Evolutionary conservation across 2,329 filamentous ascomycete genomes (phyloP).

Genomic region (Leptographium procerum): DNA sequence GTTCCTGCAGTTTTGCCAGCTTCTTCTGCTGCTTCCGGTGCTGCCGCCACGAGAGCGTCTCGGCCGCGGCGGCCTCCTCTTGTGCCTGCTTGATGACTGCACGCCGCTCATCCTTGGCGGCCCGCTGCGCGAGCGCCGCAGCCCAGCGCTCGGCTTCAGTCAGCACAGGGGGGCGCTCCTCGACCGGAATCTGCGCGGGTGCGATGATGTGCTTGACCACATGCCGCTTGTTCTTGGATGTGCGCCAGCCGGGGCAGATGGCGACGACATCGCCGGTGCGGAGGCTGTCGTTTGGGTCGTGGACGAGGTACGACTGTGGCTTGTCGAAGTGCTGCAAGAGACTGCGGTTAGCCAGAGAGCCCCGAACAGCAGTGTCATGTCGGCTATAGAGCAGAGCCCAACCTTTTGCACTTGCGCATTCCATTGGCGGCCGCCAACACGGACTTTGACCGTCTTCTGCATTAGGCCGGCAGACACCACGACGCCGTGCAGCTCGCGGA

Average conservation of each 20-base stretch:
- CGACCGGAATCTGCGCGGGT: conserved; percentile 50
- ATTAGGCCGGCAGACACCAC: conserved; percentile 70
- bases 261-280: conserved; percentile 64
- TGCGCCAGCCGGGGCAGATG: conserved; percentile 55
- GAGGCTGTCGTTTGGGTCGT: conserved; percentile 66
- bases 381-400: not conserved
- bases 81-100: conserved; percentile 19
- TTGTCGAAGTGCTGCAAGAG: conserved; percentile 49
- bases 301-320: conserved; percentile 56
- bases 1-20: not conserved
- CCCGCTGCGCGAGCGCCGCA: conserved; percentile 40
- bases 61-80: conserved; percentile 8
- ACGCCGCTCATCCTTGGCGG: conserved; percentile 44
- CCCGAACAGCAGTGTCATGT: not conserved
- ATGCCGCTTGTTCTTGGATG: conserved; percentile 57
- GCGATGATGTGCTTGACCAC: conserved; percentile 66
- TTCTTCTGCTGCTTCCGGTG: conserved; percentile 6
- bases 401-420: conserved; percentile 65
- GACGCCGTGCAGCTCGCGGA: conserved; percentile 49
- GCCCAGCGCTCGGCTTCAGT: conserved; percentile 49
- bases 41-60: conserved; percentile 3
- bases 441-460: conserved; percentile 69
- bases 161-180: conserved; percentile 54
- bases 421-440: conserved; percentile 60
- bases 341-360: not conserved